Conservation (phyloP, 2,329 filamentous ascomycete genomes). For the Thyridium curvatum region DNA sequence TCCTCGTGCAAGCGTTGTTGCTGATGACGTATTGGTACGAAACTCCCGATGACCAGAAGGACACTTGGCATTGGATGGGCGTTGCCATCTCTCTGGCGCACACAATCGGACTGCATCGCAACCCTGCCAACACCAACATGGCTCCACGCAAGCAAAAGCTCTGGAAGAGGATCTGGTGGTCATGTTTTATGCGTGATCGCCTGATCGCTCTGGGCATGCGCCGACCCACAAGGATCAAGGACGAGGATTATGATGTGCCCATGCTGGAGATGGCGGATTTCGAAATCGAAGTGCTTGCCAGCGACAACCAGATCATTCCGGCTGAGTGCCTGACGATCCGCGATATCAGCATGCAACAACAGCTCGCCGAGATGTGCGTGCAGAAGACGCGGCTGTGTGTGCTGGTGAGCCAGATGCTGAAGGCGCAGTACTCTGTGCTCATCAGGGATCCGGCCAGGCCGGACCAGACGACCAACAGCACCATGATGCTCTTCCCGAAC, state of each 20-base stretch:
- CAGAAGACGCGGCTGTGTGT: constrained; percentile 86
- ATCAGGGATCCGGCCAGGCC: constrained; percentile 77
- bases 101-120: constrained; percentile 87
- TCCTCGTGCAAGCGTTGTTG: constrained; percentile 80
- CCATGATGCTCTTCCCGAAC: constrained; percentile 88
- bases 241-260: constrained; percentile 88
- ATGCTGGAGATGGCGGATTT: constrained; percentile 85
- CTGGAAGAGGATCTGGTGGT: constrained; percentile 98
- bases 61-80: constrained; percentile 99
- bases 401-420: constrained; percentile 82
- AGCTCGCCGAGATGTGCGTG: constrained; percentile 84
- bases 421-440: constrained; percentile 86
- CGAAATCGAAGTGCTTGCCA: constrained; percentile 63
- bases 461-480: constrained; percentile 67
- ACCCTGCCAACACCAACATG: constrained; percentile 73
- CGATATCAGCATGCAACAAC: constrained; percentile 65
- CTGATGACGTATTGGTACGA: constrained; percentile 98
- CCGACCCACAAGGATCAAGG: constrained; percentile 84
- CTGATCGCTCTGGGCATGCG: constrained; percentile 92
- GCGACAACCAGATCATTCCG: constrained; percentile 62
- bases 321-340: constrained; percentile 64
- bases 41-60: constrained; percentile 92
- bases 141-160: constrained; percentile 66
- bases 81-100: constrained; percentile 89
- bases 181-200: constrained; percentile 90